These are phyloP conservation scores for Trichoderma afroharzianum DNA, from an alignment of 2,329 filamentous ascomycete species.

Conservation along the genomic window DNA sequence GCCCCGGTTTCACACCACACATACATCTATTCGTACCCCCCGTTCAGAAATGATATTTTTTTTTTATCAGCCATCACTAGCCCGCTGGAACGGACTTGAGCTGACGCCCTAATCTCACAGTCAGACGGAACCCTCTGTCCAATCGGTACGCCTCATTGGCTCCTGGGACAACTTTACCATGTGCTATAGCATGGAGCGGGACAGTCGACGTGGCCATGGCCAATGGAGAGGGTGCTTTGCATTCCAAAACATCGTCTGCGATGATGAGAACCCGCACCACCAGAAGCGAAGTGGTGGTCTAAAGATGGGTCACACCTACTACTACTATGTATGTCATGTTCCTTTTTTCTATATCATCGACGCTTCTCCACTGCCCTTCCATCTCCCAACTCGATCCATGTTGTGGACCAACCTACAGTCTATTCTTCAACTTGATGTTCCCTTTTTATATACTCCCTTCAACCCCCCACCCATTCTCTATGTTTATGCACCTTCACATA, in stretches of 20 bases:
- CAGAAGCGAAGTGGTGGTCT: conserved; percentile 69
- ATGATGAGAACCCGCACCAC: conserved; percentile 55
- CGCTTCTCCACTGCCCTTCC: not conserved
- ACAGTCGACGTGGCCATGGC: conserved; percentile 67
- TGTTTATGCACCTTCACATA: not conserved
- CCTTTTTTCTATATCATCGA: conserved; percentile 17
- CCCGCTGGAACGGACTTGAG: conserved; percentile 15
- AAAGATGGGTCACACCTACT: conserved; percentile 90
- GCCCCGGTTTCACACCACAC: conserved; percentile 9
- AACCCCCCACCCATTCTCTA: not conserved
- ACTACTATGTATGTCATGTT: conserved; percentile 70
- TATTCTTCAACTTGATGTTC: not conserved
- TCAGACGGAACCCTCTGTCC: conserved; percentile 57
- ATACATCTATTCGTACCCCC: not conserved
- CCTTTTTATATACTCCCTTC: not conserved
- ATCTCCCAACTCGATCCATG: not conserved
- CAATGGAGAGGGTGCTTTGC: conserved; percentile 86
- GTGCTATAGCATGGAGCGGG: conserved; percentile 76
- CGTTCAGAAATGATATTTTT: not conserved
- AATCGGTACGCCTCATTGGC: conserved; percentile 75
- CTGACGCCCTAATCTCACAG: conserved; percentile 37
- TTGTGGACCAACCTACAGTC: not conserved
- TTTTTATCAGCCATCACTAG: not conserved
- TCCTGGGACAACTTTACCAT: conserved; percentile 94
- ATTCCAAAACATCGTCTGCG: conserved; percentile 81